Evolutionary conservation across 2,329 filamentous ascomycete species (phyloP).

Genomic region (Arthrinium puccinioides): DNA sequence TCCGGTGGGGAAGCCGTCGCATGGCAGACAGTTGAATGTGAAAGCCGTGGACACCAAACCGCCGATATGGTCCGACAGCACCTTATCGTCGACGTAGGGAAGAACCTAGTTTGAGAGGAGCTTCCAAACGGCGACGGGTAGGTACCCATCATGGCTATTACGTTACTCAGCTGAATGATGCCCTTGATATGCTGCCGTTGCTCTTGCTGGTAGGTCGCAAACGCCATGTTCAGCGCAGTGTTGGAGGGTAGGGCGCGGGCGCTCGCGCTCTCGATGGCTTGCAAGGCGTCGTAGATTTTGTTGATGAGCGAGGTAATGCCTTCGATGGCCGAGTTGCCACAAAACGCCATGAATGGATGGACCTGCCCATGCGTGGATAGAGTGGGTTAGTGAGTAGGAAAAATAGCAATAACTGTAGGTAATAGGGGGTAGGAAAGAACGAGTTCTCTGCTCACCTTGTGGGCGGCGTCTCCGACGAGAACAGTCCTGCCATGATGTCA

Average conservation of each 20-base stretch:
- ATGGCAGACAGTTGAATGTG: no score
- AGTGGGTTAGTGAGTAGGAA: background rate
- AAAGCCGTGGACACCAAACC: no score
- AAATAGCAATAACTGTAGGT: background rate
- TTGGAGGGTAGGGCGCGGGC: background rate
- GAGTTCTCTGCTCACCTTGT: constrained; percentile 27
- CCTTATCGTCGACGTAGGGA: no score
- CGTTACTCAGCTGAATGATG: background rate
- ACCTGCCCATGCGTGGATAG: background rate
- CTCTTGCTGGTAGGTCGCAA: background rate
- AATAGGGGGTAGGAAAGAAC: background rate
- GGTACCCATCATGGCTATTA: background rate
- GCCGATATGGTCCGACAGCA: no score
- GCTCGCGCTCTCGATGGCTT: background rate
- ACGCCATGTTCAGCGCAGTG: background rate
- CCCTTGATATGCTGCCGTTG: background rate
- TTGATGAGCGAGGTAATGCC: constrained; percentile 1
- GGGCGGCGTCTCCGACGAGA: constrained; percentile 27
- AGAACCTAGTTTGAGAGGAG: no score
- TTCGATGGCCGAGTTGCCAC: constrained; percentile 5
- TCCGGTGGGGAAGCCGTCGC: no score
- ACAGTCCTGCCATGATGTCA: constrained; percentile 27
- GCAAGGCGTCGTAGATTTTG: background rate
- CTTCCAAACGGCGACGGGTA: background rate
- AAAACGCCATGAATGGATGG: constrained; percentile 4